Percentiles rank a stretch among this genome's conserved stretches.
Evolutionary conservation across 306 rosid species (phyloP).

Genomic region (Corylus heterophylla): DNA sequence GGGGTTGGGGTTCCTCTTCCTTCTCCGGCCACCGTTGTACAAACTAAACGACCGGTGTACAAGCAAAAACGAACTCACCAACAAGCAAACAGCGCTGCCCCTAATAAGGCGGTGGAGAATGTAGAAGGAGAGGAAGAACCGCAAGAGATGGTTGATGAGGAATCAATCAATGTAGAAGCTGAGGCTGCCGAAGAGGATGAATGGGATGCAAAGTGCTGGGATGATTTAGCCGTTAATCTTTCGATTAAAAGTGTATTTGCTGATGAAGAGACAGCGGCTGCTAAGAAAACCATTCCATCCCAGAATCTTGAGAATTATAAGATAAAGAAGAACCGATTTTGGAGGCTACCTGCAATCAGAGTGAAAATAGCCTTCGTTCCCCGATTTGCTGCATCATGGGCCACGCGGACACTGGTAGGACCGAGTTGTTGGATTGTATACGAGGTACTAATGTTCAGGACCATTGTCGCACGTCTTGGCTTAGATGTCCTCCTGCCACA

Average conservation of each 20-base stretch:
- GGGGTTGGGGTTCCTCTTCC: constrained; percentile 43
- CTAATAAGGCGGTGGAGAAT: constrained; percentile 43
- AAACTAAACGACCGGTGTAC: constrained; percentile 58
- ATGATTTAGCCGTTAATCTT: constrained; percentile 60
- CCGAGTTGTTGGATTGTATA: constrained; percentile 88
- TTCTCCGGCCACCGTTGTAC: constrained; percentile 51
- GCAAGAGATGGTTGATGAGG: constrained; percentile 62
- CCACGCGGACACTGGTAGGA: constrained; percentile 94
- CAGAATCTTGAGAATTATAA: constrained; percentile 38
- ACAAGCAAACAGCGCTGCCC: constrained; percentile 54
- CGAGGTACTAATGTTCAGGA: constrained; percentile 95
- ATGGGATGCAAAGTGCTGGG: constrained; percentile 98
- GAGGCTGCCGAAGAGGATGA: constrained; percentile 58
- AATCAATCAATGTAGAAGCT: constrained; percentile 47
- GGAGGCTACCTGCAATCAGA: constrained; percentile 39
- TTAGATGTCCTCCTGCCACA: too few species aligned
- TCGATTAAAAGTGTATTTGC: constrained; percentile 67
- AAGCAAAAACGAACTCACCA: constrained; percentile 54
- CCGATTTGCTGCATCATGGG: constrained; percentile 99
- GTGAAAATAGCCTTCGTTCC: constrained; percentile 80
- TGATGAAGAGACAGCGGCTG: constrained; percentile 56
- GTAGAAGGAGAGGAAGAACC: constrained; percentile 32
- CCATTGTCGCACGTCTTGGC: too few species aligned
- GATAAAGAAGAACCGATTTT: constrained; percentile 32
- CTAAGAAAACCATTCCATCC: constrained; percentile 37